These are phyloP conservation scores for Erythrobasidium yunnanense DNA, from an alignment of 768 basidiomycete species.

Conservation along the genomic window DNA sequence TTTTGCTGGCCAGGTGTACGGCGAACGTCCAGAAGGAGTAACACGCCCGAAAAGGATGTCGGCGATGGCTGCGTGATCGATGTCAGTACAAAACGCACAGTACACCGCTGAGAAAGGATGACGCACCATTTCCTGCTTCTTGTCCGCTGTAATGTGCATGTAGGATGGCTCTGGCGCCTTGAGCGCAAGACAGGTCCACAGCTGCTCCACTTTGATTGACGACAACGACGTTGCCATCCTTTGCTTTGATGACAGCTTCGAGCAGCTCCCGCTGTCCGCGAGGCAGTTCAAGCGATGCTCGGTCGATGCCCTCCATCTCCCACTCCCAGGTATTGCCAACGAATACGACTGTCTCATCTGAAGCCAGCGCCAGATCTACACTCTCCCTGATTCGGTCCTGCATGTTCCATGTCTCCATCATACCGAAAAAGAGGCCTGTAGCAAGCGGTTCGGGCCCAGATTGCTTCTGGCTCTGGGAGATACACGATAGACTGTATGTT, in stretches of 20 bases:
- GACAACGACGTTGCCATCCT: background rate
- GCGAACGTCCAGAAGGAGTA: background rate
- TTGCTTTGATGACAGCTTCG: background rate
- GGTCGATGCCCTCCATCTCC: conserved; percentile 4
- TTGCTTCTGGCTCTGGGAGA: conserved; percentile 1
- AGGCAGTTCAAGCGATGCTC: background rate
- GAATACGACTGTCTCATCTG: background rate
- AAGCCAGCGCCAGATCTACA: background rate
- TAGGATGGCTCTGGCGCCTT: background rate
- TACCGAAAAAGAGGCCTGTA: background rate
- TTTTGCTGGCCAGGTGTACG: background rate
- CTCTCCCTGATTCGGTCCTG: background rate
- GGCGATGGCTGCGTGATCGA: background rate
- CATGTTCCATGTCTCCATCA: background rate
- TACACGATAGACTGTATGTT: background rate
- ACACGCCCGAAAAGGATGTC: background rate
- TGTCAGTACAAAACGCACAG: background rate
- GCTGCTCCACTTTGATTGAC: conserved; percentile 1
- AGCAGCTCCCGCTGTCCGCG: background rate
- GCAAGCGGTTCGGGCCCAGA: background rate
- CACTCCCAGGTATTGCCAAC: background rate
- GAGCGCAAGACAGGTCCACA: background rate
- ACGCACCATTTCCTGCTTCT: background rate
- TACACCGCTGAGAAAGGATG: background rate
- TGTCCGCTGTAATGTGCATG: background rate